Conservation (phyloP, 257 asterid genomes). For the Vinca minor region DNA sequence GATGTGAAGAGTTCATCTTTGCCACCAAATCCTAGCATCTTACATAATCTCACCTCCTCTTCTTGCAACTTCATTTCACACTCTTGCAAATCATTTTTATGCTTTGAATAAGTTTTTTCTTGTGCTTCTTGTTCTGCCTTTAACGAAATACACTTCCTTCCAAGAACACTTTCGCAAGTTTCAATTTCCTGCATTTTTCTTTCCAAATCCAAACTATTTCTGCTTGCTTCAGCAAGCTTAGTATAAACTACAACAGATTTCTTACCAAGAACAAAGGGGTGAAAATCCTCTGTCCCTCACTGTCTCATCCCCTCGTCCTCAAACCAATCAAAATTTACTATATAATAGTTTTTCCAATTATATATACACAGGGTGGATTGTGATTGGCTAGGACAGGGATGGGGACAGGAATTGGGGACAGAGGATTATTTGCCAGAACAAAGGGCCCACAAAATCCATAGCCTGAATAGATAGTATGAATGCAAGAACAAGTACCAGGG, state of each 20-base stretch:
- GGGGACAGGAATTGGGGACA: too few relatives aligned
- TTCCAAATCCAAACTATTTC: slow-evolving; percentile 66
- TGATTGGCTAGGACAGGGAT: too few relatives aligned
- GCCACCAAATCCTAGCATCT: slow-evolving; percentile 58
- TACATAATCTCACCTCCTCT: slow-evolving; percentile 69
- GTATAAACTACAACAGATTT: slow-evolving; percentile 85
- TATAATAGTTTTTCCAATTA: too few relatives aligned
- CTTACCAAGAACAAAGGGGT: slow-evolving; percentile 84
- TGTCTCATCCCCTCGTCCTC: too few relatives aligned
- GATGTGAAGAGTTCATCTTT: slow-evolving; percentile 42
- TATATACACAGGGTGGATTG: too few relatives aligned
- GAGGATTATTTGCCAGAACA: too few relatives aligned
- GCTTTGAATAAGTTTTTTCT: slow-evolving; percentile 47
- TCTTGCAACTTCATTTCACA: slow-evolving; percentile 86
- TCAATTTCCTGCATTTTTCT: slow-evolving; percentile 70
- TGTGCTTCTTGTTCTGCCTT: slow-evolving; percentile 72
- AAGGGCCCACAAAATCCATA: slow-evolving; percentile 78
- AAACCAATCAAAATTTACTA: too few relatives aligned
- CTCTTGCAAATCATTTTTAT: slow-evolving; percentile 50
- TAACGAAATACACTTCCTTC: slow-evolving; percentile 62
- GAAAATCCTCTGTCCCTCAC: too few relatives aligned
- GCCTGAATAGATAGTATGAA: slow-evolving; percentile 86
- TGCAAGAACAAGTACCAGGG: slow-evolving; percentile 82
- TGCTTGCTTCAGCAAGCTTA: slow-evolving; percentile 73
- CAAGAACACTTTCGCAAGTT: slow-evolving; percentile 61